Evolutionary conservation across 345 rosid species (phyloP).

Genomic region (Punica granatum): DNA sequence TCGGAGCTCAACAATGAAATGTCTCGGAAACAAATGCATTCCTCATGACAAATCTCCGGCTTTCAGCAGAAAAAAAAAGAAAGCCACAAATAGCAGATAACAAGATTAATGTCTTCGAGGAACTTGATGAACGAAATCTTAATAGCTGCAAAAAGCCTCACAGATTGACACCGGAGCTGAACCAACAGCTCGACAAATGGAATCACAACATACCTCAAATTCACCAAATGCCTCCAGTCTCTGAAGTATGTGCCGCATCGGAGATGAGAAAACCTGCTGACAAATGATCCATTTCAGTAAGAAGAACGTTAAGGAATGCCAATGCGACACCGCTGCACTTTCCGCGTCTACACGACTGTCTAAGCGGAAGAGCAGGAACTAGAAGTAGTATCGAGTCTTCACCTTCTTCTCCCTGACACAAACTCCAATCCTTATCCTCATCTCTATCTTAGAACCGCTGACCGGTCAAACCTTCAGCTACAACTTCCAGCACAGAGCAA

Average conservation of each 20-base stretch:
- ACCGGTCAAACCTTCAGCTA: background rate
- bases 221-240: conserved; percentile 83
- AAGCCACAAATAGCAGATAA: background rate
- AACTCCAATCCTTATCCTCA: conserved; percentile 46
- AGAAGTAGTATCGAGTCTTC: conserved; percentile 38
- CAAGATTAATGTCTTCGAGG: background rate
- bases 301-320: background rate
- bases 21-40: background rate
- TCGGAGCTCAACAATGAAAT: background rate
- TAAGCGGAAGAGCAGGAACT: conserved; percentile 12
- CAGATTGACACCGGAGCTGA: background rate
- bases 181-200: background rate
- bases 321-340: background rate
- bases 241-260: conserved; percentile 79
- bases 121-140: background rate
- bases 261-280: conserved; percentile 70
- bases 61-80: background rate
- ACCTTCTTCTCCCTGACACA: conserved; percentile 71
- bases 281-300: background rate
- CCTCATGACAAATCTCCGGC: background rate
- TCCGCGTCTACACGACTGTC: background rate
- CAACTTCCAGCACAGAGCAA: background rate
- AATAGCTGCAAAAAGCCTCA: background rate
- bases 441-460: conserved; percentile 8
- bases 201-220: conserved; percentile 52